A percentile compares a stretch with the other conserved stretches of the same genome.
These are phyloP conservation scores for Backusella luteola DNA, from an alignment of 192 early-diverging fungal genomes.

Conservation along the genomic window DNA sequence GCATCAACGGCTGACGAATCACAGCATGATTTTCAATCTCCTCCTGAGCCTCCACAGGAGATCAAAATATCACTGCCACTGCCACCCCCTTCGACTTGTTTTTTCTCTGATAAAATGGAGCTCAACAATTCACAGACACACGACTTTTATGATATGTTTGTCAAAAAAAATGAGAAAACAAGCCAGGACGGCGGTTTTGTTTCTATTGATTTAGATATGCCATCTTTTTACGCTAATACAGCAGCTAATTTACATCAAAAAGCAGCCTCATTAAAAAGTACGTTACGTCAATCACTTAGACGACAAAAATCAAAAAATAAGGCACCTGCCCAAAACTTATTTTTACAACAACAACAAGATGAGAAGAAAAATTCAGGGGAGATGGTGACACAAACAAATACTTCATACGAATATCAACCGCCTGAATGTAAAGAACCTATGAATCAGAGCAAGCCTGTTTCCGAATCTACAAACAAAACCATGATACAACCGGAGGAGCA, in stretches of 20 bases:
- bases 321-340: conserved; percentile 8
- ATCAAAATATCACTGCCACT: conserved; percentile 22
- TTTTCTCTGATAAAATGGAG: conserved; percentile 33
- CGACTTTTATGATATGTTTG: conserved; percentile 15
- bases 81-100: conserved; percentile 24
- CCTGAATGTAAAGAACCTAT: not conserved
- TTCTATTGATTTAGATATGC: conserved; percentile 8
- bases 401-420: conserved; percentile 2
- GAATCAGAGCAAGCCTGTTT: not conserved
- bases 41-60: conserved; percentile 17
- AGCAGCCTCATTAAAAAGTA: conserved; percentile 19
- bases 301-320: not conserved
- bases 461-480: not conserved
- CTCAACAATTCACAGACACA: conserved; percentile 14
- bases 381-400: not conserved
- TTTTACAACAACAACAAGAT: not conserved
- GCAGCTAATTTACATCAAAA: conserved; percentile 17
- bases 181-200: not conserved
- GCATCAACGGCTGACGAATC: conserved; percentile 7
- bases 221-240: conserved; percentile 8
- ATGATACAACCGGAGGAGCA: not conserved
- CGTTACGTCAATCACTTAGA: conserved; percentile 20
- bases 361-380: not conserved
- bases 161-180: not conserved
- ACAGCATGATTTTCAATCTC: not conserved